These are phyloP conservation scores for Scutellaria minor DNA, from an alignment of 257 asterid genomes.

Conservation along the genomic window DNA sequence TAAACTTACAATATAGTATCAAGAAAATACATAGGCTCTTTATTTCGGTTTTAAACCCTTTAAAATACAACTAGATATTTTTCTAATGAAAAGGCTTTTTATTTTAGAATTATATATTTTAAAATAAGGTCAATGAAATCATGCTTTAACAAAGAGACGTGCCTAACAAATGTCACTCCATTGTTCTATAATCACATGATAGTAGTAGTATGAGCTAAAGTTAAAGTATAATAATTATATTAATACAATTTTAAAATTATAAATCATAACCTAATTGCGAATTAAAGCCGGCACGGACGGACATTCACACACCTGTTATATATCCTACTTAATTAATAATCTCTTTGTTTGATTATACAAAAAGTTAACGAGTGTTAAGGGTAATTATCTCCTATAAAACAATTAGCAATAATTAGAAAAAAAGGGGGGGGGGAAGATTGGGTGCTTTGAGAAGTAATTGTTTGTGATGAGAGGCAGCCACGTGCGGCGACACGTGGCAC, in stretches of 20 bases:
- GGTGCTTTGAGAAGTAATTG: slow-evolving; percentile 41
- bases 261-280: slow-evolving; percentile 36
- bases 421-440: slow-evolving; percentile 1
- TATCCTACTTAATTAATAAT: slow-evolving; percentile 26
- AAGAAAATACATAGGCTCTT: too few relatives aligned
- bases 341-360: slow-evolving; percentile 32
- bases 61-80: neutral
- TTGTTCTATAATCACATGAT: slow-evolving; percentile 43
- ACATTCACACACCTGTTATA: slow-evolving; percentile 43
- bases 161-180: slow-evolving; percentile 36
- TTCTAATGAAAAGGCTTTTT: neutral
- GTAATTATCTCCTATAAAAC: slow-evolving; percentile 17
- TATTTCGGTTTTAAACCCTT: too few relatives aligned
- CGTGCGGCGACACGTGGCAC: slow-evolving; percentile 59
- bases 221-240: slow-evolving; percentile 32
- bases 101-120: neutral
- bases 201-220: slow-evolving; percentile 29
- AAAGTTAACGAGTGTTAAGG: slow-evolving; percentile 24
- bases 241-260: slow-evolving; percentile 22
- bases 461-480: slow-evolving; percentile 35
- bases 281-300: slow-evolving; percentile 66
- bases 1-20: too few relatives aligned
- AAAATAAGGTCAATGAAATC: slow-evolving; percentile 30
- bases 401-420: neutral
- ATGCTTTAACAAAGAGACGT: slow-evolving; percentile 31